These are phyloP conservation scores for Candida golubevii DNA, from an alignment of 805 yeast species.

Conservation along the genomic window DNA sequence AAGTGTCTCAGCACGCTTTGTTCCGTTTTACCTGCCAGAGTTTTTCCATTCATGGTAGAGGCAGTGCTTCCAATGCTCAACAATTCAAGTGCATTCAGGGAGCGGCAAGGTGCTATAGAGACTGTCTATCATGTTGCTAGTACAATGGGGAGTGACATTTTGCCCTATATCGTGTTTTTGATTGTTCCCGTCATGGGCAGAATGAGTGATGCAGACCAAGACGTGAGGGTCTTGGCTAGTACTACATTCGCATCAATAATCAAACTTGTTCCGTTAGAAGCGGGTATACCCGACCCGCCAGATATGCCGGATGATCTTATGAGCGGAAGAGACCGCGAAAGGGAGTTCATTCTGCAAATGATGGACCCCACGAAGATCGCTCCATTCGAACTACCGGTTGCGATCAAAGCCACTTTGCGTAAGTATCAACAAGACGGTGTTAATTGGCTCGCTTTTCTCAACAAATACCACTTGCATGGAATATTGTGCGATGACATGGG, in stretches of 20 bases:
- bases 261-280: conserved; percentile 92
- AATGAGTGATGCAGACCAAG: conserved; percentile 92
- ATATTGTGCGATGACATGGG: conserved; percentile 99
- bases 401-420: conserved; percentile 87
- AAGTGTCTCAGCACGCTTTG: conserved; percentile 83
- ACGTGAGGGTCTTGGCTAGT: conserved; percentile 86
- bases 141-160: conserved; percentile 80
- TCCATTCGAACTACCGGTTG: conserved; percentile 83
- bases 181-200: conserved; percentile 96
- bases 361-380: conserved; percentile 92
- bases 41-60: conserved; percentile 77
- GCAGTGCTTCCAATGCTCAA: conserved; percentile 73
- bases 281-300: conserved; percentile 93
- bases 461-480: conserved; percentile 93
- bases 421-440: conserved; percentile 98
- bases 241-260: conserved; percentile 95
- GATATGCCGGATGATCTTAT: conserved; percentile 82
- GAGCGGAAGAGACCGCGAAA: conserved; percentile 86
- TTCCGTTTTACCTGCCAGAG: conserved; percentile 58
- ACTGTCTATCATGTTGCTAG: conserved; percentile 79
- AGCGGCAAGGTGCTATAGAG: conserved; percentile 93
- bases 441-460: conserved; percentile 94
- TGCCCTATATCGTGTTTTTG: conserved; percentile 92
- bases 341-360: conserved; percentile 95
- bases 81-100: conserved; percentile 63